Base-by-base conservation (phyloP, 1,284 basidiomycete species). In the Xerocomus minutiporus region DNA sequence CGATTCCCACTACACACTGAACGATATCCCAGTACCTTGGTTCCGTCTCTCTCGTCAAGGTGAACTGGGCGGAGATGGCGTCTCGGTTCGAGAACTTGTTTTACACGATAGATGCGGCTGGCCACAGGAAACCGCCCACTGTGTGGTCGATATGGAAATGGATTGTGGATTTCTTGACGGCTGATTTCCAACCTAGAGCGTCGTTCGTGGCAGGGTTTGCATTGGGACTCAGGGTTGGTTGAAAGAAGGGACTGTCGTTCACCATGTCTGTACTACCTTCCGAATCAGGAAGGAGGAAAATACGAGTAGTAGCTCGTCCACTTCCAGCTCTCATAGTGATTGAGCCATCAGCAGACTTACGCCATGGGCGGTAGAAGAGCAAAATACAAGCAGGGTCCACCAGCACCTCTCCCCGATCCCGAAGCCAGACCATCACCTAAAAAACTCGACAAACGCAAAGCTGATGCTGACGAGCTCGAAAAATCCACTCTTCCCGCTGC, bases 111-210 rank as follows among this genome's bases (percentile, higher is more conserved):
- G 84, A 90, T 45, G 72, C 75, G 20, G 70, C 62, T 52, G 89
- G 79, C 11, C 67, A 66, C 28, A 76, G 66, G 57, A 74, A 65
- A 50, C 74, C 87, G 7, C 87, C 90, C 0, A 89, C 80, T 7
- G 69, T 87, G 53, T 70, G 68, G 32, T 82, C 84, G 4, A 67
- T 90, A 36, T 92, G 87, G 80, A 78, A 71, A 44, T 84, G 87
- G 81, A 64, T 89, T 26, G 74, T 93, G 35, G 77, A 93, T 71
- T 97, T 97, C 75, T 74, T 97, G 65, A 92, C 91, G 0, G 88
- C 92, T 25, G 91, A 97, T 70, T 97, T 97, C 75, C 94, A 94
- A 66, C 89, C 83, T 15, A 73, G 89, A 53, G 88, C 88, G 4
- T 82, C 85, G 6, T 91, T 91, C 67, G 60, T 88, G 39, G 87